Evolutionary conservation across 345 rosid genomes (phyloP).

Genomic region (Reutealis trisperma): DNA sequence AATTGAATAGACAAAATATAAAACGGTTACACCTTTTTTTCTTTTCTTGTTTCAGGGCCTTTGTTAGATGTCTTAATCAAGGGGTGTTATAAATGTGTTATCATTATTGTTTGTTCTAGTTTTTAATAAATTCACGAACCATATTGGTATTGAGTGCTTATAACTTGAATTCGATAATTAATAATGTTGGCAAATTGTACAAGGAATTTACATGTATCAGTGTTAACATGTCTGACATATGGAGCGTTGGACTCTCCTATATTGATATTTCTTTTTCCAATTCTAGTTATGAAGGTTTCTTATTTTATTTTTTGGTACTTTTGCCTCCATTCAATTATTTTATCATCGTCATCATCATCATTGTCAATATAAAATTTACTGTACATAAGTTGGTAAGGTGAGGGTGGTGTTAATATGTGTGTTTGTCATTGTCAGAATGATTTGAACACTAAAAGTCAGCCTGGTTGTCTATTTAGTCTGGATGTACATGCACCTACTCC

Average conservation of each 20-base stretch:
- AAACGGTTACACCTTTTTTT: not conserved
- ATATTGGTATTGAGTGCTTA: not conserved
- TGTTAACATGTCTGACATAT: not conserved
- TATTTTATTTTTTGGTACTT: not conserved
- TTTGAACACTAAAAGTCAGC: not conserved
- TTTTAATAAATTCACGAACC: not conserved
- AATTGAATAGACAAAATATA: not conserved
- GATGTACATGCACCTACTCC: too few species aligned
- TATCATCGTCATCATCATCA: not conserved
- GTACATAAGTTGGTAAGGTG: not conserved
- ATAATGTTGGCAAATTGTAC: not conserved
- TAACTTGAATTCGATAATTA: not conserved
- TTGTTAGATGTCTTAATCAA: not conserved
- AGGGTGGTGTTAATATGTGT: not conserved
- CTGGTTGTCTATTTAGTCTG: not conserved
- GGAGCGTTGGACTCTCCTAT: not conserved
- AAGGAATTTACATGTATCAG: not conserved
- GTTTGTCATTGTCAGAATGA: not conserved
- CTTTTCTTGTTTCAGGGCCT: not conserved
- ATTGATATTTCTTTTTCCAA: too few species aligned
- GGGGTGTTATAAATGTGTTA: not conserved
- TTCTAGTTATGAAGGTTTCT: not conserved
- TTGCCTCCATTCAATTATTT: not conserved
- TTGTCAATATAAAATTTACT: not conserved
- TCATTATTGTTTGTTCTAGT: not conserved